Evolutionary conservation across 2,329 filamentous ascomycete genomes (phyloP), one percentile per base, ranked within the genome.

Genomic region (Fusarium subtropicale): DNA sequence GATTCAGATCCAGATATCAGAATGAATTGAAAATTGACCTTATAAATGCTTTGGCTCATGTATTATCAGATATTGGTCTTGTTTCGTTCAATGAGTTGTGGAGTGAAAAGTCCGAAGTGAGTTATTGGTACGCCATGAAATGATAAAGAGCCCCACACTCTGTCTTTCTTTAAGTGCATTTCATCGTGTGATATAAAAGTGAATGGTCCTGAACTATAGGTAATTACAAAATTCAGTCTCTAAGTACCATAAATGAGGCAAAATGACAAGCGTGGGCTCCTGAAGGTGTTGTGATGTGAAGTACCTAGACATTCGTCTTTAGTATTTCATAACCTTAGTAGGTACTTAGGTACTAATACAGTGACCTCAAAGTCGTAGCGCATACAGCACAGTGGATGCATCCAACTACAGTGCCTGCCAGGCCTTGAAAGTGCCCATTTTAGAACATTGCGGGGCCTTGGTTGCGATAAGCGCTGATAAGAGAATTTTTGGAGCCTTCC

Each of bases 401-500:
- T 15, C 53, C 16, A 39, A 39, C n/a, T 39, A 39, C 7, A 39
- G 36, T 4, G n/a, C 13, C 41, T 42, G 39, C 7, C 6, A 41
- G n/a, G 2, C 8, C 8, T 22, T 11, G 20, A 11, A 31, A 31
- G 36, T 22, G 16, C 48, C 61, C n/a, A 20, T 38, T 20, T 54
- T 24, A 20, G 24, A 20, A 7, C 38, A 13, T 20, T 22, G 26
- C 24, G 36, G 39, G 50, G 30, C 26, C 53, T 31, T 56, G n/a
- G 15, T 11, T 22, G 7, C 45, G 61, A 73, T 72, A 66, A 66
- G 63, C 48, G 20, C 39, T 39, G 72, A 74, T 74, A 74, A 73
- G 68, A 74, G 68, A 74, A 71, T 71, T 74, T 74, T 71, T 66
- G 60, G 60, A 41, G 33, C 45, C 55, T 62, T 56, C 38, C 48